Base-by-base conservation (phyloP, 106 monocot species). In the Ottelia alismoides region DNA sequence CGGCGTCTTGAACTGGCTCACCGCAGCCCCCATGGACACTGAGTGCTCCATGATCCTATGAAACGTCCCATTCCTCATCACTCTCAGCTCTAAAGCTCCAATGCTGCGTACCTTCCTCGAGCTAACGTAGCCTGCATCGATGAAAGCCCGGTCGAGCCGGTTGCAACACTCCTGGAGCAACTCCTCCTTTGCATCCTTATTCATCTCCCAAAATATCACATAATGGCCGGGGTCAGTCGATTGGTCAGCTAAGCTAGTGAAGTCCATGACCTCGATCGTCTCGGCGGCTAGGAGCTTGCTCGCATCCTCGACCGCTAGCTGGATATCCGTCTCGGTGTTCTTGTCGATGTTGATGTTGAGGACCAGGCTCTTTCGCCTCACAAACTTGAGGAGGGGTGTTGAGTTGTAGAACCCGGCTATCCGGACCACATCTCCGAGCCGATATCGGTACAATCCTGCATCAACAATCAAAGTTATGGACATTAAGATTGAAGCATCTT, bases 261-360 rank as follows among this genome's bases (percentile, higher is more conserved):
- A 89, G 67, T 89, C 88, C 2, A 89, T 44, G 0, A 89, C 54
- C 58, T 79, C 76, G 3, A 76, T 47, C 55, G 79, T 84, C 21
- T 77, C 77, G 1, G 61, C 74, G 0, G 77, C 71, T 17, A 81
- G 31, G 47, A 77, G 65, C 66, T 72, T 71, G 24, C 35, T 24
- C 0, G 80, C 89, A 20, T 75, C 68, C 3, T 75, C 77, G 3
- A 90, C 68, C 2, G 77, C 72, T 12, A 72, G 25, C 52, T 90
- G 89, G 12, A 90, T 58, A 69, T 90, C 89, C 7, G 75, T 80
- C 72, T 90, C 89, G 12, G 76, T 84, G 70, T 74, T 84, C 64
- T 84, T 90, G 74, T 90, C 89, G 23, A 90, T 81, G 74, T 84
- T 84, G 31, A 90, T 62, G 55, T 47, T 75, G 23, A 90, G 56